Evolutionary conservation across 106 monocot species (phyloP).

Genomic region (Apostasia ramifera): DNA sequence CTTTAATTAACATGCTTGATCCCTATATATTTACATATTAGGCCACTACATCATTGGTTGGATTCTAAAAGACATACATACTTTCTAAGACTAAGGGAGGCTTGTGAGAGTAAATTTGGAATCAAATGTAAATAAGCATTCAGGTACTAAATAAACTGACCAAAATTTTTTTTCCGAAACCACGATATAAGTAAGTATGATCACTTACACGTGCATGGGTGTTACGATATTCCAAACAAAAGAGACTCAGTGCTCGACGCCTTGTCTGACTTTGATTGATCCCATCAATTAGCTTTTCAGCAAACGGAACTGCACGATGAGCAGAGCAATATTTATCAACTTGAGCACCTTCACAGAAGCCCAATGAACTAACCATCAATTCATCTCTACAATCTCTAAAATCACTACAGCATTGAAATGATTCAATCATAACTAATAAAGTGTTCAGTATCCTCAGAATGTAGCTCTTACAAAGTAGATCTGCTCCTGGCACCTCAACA

Average conservation of each 20-base stretch:
- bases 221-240: conserved; percentile 74
- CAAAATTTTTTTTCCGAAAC: background rate
- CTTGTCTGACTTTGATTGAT: conserved; percentile 74
- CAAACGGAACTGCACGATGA: conserved; percentile 50
- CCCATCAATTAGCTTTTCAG: conserved; percentile 80
- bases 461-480: conserved; percentile 54
- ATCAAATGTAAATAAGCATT: background rate
- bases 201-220: conserved; percentile 60
- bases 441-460: conserved; percentile 2
- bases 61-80: no score
- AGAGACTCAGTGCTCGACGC: conserved; percentile 72
- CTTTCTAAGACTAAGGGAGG: no score
- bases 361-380: background rate
- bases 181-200: background rate
- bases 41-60: no score
- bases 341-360: background rate
- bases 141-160: background rate
- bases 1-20: no score
- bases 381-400: background rate
- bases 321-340: conserved; percentile 3
- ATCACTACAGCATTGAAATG: background rate
- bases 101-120: background rate
- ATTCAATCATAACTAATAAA: background rate
- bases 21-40: no score
- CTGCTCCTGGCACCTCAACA: conserved; percentile 49